Evolutionary conservation across 1,139 yeast genomes (phyloP).

Genomic region (Trichomonascaceae sp.): DNA sequence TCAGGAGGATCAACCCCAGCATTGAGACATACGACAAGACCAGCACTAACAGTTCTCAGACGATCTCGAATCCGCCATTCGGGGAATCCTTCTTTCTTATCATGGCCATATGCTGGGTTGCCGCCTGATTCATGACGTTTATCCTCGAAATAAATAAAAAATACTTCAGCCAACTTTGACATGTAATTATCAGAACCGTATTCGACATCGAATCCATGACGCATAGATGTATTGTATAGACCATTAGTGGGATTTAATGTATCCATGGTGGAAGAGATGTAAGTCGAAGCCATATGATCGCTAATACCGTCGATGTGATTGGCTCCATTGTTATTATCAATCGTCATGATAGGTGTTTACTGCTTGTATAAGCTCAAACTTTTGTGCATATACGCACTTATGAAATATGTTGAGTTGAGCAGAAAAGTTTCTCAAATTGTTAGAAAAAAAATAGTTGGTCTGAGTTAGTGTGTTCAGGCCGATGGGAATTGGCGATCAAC

Average conservation of each 20-base stretch:
- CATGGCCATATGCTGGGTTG: constrained; percentile 56
- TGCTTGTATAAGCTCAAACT: not conserved
- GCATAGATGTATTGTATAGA: constrained; percentile 24
- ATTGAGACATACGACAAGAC: constrained; percentile 80
- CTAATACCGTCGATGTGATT: not conserved
- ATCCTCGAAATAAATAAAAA: constrained; percentile 77
- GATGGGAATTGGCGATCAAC: not conserved
- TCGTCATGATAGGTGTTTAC: not conserved
- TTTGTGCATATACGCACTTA: not conserved
- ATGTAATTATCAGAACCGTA: constrained; percentile 57
- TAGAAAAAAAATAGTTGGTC: not conserved
- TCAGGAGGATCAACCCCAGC: constrained; percentile 98
- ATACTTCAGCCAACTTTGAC: constrained; percentile 57
- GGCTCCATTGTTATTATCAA: not conserved
- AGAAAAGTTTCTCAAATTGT: not conserved
- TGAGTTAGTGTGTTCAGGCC: not conserved
- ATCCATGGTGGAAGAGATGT: constrained; percentile 1
- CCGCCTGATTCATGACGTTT: constrained; percentile 91
- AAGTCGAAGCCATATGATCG: not conserved
- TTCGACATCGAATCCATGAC: constrained; percentile 82
- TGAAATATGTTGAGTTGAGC: not conserved
- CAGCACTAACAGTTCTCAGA: constrained; percentile 93
- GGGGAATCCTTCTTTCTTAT: constrained; percentile 46
- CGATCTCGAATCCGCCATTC: constrained; percentile 96
- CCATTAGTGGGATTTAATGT: constrained; percentile 1